Conservation (phyloP, 1,284 basidiomycete species). For the Trichosporon sp. region DNA sequence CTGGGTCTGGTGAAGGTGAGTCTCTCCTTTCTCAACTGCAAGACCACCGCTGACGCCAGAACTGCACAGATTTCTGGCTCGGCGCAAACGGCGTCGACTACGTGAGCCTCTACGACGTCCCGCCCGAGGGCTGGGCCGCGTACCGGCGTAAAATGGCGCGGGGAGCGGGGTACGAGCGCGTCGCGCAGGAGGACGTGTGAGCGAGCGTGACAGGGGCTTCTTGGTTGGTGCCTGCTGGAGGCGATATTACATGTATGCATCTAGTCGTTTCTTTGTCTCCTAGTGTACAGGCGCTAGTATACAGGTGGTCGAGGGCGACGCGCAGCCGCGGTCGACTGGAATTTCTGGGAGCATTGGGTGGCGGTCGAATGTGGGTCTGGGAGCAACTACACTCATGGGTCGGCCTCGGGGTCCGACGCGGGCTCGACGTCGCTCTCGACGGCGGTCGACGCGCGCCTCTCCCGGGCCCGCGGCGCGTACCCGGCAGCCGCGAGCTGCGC, state of each 20-base stretch:
- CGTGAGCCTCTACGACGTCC: conserved; percentile 81
- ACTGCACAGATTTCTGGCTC: conserved; percentile 96
- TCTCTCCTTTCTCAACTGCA: neutral
- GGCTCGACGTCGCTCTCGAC: neutral
- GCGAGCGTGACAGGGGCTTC: neutral
- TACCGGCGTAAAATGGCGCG: conserved; percentile 33
- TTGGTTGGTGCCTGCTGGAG: neutral
- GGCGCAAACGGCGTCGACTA: conserved; percentile 83
- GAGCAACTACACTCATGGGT: no score
- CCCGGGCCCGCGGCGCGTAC: neutral
- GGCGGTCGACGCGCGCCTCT: neutral
- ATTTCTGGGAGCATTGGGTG: no score
- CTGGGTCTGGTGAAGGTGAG: conserved; percentile 61
- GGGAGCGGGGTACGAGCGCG: conserved; percentile 28
- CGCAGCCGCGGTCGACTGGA: neutral
- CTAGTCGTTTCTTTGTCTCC: neutral
- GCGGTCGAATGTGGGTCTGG: no score
- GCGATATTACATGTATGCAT: conserved; percentile 8
- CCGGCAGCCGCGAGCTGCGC: conserved; percentile 21
- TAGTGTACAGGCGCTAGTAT: neutral
- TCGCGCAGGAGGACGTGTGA: conserved; percentile 36
- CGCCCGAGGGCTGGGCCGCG: conserved; percentile 58
- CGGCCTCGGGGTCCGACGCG: neutral
- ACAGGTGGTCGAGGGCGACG: neutral
- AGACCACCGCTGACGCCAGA: conserved; percentile 49